A percentile compares a stretch with the other conserved stretches of the same genome.
phyloP scores from a whole-genome alignment of 2,329 filamentous ascomycete genomes.

The Geoglossum cookeanum region DNA sequence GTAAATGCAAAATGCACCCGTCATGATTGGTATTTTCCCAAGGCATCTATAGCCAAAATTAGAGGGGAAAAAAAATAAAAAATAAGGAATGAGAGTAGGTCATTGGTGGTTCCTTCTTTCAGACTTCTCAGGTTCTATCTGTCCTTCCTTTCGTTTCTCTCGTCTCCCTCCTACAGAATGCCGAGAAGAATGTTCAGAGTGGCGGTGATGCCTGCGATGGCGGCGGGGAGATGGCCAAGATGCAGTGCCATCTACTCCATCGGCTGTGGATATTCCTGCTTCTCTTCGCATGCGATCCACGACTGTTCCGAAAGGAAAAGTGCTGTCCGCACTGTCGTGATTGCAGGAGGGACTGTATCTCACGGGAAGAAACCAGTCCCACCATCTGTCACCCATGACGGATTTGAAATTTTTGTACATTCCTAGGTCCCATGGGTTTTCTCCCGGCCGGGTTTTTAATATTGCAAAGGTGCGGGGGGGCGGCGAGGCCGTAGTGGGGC shows the following conservation, averaged over 20 bases:
- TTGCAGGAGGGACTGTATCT: constrained; percentile 53
- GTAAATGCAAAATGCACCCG: too few species aligned
- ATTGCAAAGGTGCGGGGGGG: constrained; percentile 52
- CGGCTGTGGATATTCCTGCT: not conserved
- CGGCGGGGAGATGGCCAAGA: not conserved
- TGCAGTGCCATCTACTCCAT: not conserved
- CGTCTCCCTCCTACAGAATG: not conserved
- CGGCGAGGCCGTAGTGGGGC: not conserved
- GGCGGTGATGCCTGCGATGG: not conserved
- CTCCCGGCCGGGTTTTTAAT: constrained; percentile 48
- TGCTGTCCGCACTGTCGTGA: constrained; percentile 44
- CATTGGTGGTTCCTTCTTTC: not conserved
- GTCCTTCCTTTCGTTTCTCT: not conserved
- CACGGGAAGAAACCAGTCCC: constrained; percentile 71
- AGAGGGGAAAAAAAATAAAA: not conserved
- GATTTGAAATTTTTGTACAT: constrained; percentile 50
- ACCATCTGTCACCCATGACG: constrained; percentile 52
- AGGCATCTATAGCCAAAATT: not conserved
- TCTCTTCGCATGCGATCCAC: constrained; percentile 29
- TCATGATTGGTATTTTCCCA: too few species aligned
- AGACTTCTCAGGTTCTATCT: not conserved
- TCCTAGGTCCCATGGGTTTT: constrained; percentile 76
- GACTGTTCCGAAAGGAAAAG: constrained; percentile 47
- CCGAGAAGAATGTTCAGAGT: not conserved
- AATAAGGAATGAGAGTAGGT: not conserved